Evolutionary conservation across 495 filamentous ascomycete species (phyloP), one percentile per base, ranked within the genome.

Genomic region (Annulohypoxylon nitens): DNA sequence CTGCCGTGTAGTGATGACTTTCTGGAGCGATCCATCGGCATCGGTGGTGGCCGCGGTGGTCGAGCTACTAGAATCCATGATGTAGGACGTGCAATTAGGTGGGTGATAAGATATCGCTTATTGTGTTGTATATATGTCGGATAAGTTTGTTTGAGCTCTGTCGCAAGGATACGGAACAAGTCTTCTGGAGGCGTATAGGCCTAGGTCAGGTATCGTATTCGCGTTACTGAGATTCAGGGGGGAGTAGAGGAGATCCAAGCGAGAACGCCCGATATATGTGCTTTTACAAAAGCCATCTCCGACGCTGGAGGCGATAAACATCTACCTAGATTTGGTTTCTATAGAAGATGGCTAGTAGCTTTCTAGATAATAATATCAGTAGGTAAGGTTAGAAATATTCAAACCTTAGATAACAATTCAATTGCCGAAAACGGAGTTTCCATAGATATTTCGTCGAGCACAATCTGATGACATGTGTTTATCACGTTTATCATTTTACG

Each of bases 1-100:
- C 75, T 90, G 88, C 14, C 89, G 86, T 64, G 72, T 75, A 0
- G 75, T 77, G 63, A 77, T 78, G 63, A 75, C 69, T 37, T 70
- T 64, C 33, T 77, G 48, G 11, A 77, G 71, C 55, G 64, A 69
- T 12, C 4, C 16, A 20, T 66, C 41, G 48, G 37, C 45, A 23
- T n/a, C 26, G 9, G 18, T 7, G 33, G 10, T n/a, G 48, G 37
- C 45, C 43, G 23, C 16, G 9, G 18, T 7, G 23, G 10, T n/a
- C 39, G 61, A 45, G 23, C 18, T 16, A 4, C 1, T 16, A n/a
- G 20, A 25, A 55, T 54, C 53, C 70, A 69, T 73, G n/a, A 0
- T 53, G 23, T 48, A 14, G 11, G n/a, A 0, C 53, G 23, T 48
- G 25, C 4, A 51, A 25, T 53, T n/a, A 18, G 12, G 30, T 25